phyloP scores from a whole-genome alignment of 306 rosid genomes.

The Sechiopsis laciniata region DNA sequence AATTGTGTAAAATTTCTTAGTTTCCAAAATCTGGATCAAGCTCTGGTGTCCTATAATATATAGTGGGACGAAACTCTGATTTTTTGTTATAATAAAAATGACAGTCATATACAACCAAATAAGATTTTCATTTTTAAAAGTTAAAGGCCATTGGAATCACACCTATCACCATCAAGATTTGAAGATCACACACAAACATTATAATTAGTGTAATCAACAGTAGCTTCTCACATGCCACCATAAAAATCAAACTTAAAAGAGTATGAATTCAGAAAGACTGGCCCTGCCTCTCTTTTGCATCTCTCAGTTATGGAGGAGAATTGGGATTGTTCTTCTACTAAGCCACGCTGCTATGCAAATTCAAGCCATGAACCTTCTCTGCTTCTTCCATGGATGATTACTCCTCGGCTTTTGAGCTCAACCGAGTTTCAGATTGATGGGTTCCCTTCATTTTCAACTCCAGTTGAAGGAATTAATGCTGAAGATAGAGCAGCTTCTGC shows the following conservation, averaged over 20 bases:
- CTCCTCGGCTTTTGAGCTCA: constrained; percentile 39
- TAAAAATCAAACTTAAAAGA: constrained; percentile 40
- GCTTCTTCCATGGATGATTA: constrained; percentile 34
- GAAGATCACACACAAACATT: constrained; percentile 40
- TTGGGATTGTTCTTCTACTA: constrained; percentile 13
- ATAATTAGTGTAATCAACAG: constrained; percentile 40
- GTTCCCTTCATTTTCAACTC: constrained; percentile 40
- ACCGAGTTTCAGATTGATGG: constrained; percentile 39
- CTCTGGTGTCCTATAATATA: background rate
- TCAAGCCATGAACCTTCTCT: constrained; percentile 33
- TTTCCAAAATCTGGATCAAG: too few species aligned
- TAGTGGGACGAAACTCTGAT: constrained; percentile 2
- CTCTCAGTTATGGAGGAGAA: constrained; percentile 19
- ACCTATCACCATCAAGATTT: constrained; percentile 54
- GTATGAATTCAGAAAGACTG: constrained; percentile 18
- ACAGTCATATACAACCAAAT: constrained; percentile 54
- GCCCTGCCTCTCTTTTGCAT: background rate
- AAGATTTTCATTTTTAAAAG: constrained; percentile 50
- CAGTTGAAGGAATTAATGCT: background rate
- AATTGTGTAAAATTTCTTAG: too few species aligned
- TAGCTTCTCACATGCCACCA: constrained; percentile 29
- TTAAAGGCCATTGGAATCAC: constrained; percentile 40
- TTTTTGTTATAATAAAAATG: constrained; percentile 38
- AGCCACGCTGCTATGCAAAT: constrained; percentile 23
- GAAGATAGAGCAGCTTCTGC: constrained; percentile 61